Percentiles rank a stretch among this genome's conserved stretches.
Evolutionary conservation across 2,329 filamentous ascomycete species (phyloP).

Genomic region (Atkinsonella hypoxylon): DNA sequence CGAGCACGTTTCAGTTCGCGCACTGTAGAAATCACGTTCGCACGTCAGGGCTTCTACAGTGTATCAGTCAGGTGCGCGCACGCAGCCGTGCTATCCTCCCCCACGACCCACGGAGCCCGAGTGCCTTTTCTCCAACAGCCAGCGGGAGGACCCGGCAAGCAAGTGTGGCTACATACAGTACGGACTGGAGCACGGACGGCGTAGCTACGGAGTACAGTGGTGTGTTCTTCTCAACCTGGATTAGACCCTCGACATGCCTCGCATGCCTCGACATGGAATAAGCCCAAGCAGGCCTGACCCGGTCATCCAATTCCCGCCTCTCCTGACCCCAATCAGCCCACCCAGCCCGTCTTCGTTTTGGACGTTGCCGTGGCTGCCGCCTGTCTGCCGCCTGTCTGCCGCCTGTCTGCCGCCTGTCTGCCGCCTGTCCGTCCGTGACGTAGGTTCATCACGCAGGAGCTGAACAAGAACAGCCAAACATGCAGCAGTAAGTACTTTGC

Average conservation of each 20-base stretch:
- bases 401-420: neutral
- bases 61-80: neutral
- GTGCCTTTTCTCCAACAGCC: neutral
- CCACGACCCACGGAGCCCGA: neutral
- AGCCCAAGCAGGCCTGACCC: neutral
- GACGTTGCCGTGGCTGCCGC: neutral
- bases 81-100: neutral
- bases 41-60: neutral
- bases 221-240: too few species aligned
- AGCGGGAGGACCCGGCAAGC: conserved; percentile 7
- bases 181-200: too few species aligned
- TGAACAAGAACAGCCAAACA: neutral
- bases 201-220: too few species aligned
- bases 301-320: neutral
- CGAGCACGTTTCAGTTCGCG: neutral
- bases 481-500: too few species aligned
- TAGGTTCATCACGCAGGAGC: conserved; percentile 3
- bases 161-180: too few species aligned
- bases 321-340: neutral
- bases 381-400: too few species aligned
- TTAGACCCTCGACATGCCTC: too few species aligned
- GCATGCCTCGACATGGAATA: too few species aligned
- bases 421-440: neutral
- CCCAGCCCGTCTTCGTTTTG: neutral
- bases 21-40: neutral